Base-by-base conservation (phyloP, 1,284 basidiomycete genomes). In the Porogramme epimiltina region DNA sequence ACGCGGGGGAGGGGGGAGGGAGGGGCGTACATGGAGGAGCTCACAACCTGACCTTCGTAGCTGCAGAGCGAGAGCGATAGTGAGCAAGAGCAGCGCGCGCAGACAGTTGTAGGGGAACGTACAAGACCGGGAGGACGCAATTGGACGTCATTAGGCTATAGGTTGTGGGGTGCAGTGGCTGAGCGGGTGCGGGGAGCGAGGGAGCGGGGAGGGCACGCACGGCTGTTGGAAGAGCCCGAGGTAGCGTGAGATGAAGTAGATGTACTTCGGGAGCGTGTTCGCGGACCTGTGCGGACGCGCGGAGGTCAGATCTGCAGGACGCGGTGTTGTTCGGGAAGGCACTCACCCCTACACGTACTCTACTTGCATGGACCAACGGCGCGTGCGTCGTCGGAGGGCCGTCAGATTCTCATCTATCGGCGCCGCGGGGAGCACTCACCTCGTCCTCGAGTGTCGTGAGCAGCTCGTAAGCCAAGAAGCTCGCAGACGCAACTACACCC, bases 231-330 rank as follows among this genome's bases (percentile, higher is more conserved):
- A 16, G 9, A 59, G 6, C 15, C 58, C 58, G 16, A 42, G 18
- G 42, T 59, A 59, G 36, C 58, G 49, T 6, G 58, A 56, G 24
- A 59, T 42, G 45, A 59, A 53, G 42, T 56, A 59, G 20, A 59
- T 49, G 38, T 38, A 52, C 25, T 59, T 59, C 4, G 58, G 58
- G 24, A 59, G 39, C 18, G 51, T 41, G 20, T 56, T 59, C 23
- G 47, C 37, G 25, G 58, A 59, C 25, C 58, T 59, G n/a, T 23
- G 34, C n/a, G 34, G 9, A 16, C n/a, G 16, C n/a, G 8, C 28
- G 28, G 9, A n/a, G n/a, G 23, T 1, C 9, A 23, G n/a, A n/a
- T 18, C 4, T 20, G 36, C 9, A 16, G 16, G 23, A 23, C 24
- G 13, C 16, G 16, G 19, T 3, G 20, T 10, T n/a, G 5, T 24